These are phyloP conservation scores for Lophium mytilinum DNA, from an alignment of 495 filamentous ascomycete species.

Conservation along the genomic window DNA sequence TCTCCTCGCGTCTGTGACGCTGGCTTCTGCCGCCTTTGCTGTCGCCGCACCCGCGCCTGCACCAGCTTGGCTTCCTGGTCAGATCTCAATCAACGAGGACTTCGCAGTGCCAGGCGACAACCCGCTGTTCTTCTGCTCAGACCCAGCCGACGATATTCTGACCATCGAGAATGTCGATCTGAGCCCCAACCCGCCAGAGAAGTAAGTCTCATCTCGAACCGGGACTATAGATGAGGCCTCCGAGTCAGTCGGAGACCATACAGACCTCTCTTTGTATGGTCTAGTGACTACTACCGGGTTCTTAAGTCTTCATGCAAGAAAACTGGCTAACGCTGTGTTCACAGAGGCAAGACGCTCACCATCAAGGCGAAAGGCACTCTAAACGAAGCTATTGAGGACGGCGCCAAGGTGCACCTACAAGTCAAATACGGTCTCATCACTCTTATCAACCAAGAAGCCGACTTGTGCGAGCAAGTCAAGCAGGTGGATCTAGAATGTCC, in stretches of 20 bases:
- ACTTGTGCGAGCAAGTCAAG: constrained; percentile 79
- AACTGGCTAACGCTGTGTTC: not conserved
- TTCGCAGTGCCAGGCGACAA: constrained; percentile 61
- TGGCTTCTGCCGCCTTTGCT: constrained; percentile 9
- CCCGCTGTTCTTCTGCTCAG: constrained; percentile 64
- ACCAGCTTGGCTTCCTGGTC: constrained; percentile 14
- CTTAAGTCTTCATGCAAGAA: no score
- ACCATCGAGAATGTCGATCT: constrained; percentile 72
- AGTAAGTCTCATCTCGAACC: constrained; percentile 51
- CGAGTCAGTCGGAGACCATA: not conserved
- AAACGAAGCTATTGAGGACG: constrained; percentile 57
- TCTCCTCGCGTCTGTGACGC: constrained; percentile 11
- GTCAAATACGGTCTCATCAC: constrained; percentile 95
- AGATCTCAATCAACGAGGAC: constrained; percentile 29
- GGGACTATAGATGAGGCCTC: not conserved
- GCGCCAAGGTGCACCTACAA: constrained; percentile 67
- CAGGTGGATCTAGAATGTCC: constrained; percentile 89
- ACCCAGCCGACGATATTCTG: constrained; percentile 54
- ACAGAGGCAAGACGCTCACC: constrained; percentile 67
- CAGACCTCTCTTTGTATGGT: not conserved
- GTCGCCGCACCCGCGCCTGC: not conserved
- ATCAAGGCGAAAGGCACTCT: constrained; percentile 73
- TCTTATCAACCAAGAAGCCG: constrained; percentile 65
- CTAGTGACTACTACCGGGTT: no score
- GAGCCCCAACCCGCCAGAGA: constrained; percentile 72